Conservation (phyloP, 2,329 filamentous ascomycete species). For the Pseudofabraea citricarpa region DNA sequence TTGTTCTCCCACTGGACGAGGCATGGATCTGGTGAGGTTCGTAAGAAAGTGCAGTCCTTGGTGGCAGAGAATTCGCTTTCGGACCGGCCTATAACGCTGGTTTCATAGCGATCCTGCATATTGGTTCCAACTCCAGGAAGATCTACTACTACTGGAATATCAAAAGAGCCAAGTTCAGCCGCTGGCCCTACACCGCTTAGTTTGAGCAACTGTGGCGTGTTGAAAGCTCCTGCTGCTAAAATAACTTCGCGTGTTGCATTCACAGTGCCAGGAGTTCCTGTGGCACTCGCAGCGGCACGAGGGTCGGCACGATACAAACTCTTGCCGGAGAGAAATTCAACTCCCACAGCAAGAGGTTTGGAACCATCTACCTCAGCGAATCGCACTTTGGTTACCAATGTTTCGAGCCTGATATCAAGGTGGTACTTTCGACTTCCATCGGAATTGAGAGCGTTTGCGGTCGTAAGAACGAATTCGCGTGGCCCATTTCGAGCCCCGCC, state of each 20-base stretch:
- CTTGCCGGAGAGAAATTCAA: slow-evolving; percentile 37
- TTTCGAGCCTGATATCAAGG: slow-evolving; percentile 5
- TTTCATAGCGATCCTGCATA: slow-evolving; percentile 49
- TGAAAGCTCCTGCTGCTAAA: slow-evolving; percentile 41
- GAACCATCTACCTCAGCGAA: slow-evolving; percentile 4
- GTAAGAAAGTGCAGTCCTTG: slow-evolving; percentile 28
- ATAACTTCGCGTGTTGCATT: slow-evolving; percentile 39
- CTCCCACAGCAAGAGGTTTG: slow-evolving; percentile 32
- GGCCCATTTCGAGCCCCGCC: neutral
- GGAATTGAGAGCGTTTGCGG: neutral
- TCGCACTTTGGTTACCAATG: slow-evolving; percentile 13
- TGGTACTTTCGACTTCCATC: neutral
- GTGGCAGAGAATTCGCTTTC: slow-evolving; percentile 33
- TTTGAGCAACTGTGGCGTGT: slow-evolving; percentile 43
- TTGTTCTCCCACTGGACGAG: slow-evolving; percentile 25
- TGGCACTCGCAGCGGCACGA: slow-evolving; percentile 24
- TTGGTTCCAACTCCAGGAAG: slow-evolving; percentile 62
- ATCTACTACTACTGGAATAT: slow-evolving; percentile 49
- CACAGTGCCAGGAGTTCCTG: slow-evolving; percentile 19
- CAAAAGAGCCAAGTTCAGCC: slow-evolving; percentile 33
- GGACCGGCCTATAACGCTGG: slow-evolving; percentile 37
- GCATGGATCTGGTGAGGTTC: slow-evolving; percentile 29
- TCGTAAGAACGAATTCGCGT: neutral
- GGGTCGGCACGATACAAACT: slow-evolving; percentile 38
- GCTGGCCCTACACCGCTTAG: slow-evolving; percentile 40